Conservation (phyloP, 2,329 filamentous ascomycete species). For the Graphilbum sp. region DNA sequence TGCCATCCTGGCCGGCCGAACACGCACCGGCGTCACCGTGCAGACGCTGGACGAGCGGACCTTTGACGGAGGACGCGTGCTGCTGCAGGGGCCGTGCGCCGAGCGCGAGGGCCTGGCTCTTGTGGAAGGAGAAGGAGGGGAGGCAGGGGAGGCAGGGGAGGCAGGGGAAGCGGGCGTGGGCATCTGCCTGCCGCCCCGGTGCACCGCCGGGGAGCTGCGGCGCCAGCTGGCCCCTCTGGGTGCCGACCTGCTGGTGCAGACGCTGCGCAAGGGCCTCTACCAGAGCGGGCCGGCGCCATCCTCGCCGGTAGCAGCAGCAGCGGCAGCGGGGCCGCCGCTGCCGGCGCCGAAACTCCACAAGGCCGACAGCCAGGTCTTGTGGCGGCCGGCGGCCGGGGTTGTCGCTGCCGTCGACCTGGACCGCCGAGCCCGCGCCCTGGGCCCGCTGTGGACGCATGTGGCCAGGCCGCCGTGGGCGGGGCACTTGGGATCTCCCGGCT, state of each 20-base stretch:
- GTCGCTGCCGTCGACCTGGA: slow-evolving; percentile 29
- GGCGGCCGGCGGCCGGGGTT: slow-evolving; percentile 36
- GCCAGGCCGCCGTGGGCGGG: background rate
- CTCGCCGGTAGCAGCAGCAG: too few relatives aligned
- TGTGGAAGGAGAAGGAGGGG: too few relatives aligned
- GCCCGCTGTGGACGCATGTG: slow-evolving; percentile 44
- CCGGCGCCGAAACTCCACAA: slow-evolving; percentile 62
- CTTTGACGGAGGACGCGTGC: slow-evolving; percentile 66
- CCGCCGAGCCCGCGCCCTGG: slow-evolving; percentile 42
- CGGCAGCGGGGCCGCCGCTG: slow-evolving; percentile 26
- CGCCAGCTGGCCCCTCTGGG: slow-evolving; percentile 42
- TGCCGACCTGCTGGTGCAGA: slow-evolving; percentile 52
- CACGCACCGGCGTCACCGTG: slow-evolving; percentile 58
- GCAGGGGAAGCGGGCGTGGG: slow-evolving; percentile 22
- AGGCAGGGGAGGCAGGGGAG: background rate
- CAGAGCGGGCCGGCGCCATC: slow-evolving; percentile 18
- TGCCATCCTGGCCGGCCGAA: slow-evolving; percentile 49
- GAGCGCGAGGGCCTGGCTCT: too few relatives aligned
- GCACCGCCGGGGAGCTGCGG: slow-evolving; percentile 30
- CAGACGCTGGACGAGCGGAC: slow-evolving; percentile 64
- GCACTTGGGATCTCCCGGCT: too few relatives aligned
- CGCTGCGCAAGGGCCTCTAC: slow-evolving; percentile 46
- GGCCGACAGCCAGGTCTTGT: slow-evolving; percentile 46
- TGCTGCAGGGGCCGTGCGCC: slow-evolving; percentile 45
- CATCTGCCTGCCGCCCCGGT: slow-evolving; percentile 28